Conservation (phyloP, 2,329 filamentous ascomycete genomes). For the Aureobasidium sp. region DNA sequence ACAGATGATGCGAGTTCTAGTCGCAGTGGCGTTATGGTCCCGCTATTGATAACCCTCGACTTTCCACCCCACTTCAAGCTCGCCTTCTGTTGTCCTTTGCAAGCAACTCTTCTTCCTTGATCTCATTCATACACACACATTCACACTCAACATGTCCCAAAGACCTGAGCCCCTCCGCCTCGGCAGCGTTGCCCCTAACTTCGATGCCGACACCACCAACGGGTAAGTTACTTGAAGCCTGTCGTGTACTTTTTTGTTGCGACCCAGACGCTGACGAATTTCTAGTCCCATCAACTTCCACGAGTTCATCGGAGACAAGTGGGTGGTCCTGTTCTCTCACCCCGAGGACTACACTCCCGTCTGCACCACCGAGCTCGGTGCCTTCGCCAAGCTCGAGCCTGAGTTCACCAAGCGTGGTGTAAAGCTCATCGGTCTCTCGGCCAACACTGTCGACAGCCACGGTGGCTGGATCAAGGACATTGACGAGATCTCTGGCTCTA, state of each 20-base stretch:
- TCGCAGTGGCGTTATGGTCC: constrained; percentile 8
- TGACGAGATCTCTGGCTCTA: constrained; percentile 40
- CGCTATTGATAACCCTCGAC: constrained; percentile 5
- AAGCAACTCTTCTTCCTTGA: background rate
- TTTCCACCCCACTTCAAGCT: constrained; percentile 2
- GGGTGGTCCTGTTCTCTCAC: constrained; percentile 64
- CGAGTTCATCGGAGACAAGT: constrained; percentile 61
- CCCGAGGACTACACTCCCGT: constrained; percentile 53
- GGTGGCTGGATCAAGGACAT: constrained; percentile 46
- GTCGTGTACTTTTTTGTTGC: background rate
- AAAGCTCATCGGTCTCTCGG: constrained; percentile 52
- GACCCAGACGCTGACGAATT: constrained; percentile 19
- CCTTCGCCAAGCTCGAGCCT: constrained; percentile 55
- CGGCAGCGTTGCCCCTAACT: constrained; percentile 59
- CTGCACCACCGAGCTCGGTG: constrained; percentile 55
- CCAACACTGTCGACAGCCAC: constrained; percentile 43
- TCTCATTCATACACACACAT: background rate
- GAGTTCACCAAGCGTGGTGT: constrained; percentile 54
- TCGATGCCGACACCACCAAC: constrained; percentile 57
- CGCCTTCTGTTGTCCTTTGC: background rate
- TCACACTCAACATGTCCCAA: constrained; percentile 7
- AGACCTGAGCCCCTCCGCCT: constrained; percentile 45
- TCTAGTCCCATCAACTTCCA: constrained; percentile 53
- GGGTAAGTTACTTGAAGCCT: constrained; percentile 27
- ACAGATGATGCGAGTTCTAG: constrained; percentile 10